A percentile compares a stretch with the other conserved stretches of the same genome.
Evolutionary conservation across 2,329 filamentous ascomycete species (phyloP).

Genomic region (Penicillium hesseltinei): DNA sequence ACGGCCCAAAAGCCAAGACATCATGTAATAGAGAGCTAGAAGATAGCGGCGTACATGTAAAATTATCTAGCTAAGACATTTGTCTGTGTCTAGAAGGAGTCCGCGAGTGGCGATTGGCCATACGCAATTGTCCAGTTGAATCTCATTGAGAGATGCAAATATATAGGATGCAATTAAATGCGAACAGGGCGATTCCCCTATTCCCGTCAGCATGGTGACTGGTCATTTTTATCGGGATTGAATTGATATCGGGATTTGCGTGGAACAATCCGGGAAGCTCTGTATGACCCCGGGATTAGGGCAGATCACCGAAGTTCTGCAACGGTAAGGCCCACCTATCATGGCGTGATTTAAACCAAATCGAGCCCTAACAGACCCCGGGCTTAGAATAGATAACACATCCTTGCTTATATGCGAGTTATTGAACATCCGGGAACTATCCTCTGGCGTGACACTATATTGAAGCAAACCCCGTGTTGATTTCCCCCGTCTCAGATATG

Average conservation of each 20-base stretch:
- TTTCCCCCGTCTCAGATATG: not conserved
- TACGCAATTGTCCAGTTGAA: too few relatives aligned
- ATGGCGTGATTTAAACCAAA: not conserved
- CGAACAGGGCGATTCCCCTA: not conserved
- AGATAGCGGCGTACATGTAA: not conserved
- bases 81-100: not conserved
- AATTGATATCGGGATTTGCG: constrained; percentile 3
- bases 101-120: not conserved
- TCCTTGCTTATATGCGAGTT: not conserved
- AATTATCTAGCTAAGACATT: not conserved
- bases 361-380: constrained; percentile 4
- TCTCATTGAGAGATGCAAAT: not conserved
- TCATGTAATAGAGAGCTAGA: not conserved
- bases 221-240: not conserved
- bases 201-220: too few relatives aligned
- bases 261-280: not conserved
- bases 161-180: too few relatives aligned
- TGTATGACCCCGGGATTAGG: constrained; percentile 2
- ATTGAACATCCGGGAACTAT: not conserved
- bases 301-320: not conserved
- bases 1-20: not conserved
- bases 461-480: constrained; percentile 1
- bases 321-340: not conserved
- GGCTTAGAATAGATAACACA: not conserved
- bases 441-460: not conserved